phyloP scores from a whole-genome alignment of 108 stramenopile genomes.

The Cyclostephanos invisitatus region DNA sequence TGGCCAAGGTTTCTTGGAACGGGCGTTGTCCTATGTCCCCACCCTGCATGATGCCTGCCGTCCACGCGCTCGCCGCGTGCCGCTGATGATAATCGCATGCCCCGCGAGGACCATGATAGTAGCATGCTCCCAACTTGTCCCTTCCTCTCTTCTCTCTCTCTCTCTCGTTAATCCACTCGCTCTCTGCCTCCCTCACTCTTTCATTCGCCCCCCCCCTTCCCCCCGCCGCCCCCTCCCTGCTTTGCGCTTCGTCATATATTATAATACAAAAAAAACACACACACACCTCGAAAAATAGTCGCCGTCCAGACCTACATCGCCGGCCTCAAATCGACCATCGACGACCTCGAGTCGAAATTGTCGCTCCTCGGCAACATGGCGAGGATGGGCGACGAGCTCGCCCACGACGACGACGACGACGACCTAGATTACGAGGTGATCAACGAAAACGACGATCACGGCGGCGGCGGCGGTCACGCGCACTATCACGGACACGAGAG shows the following conservation, averaged over 20 bases:
- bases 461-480: slow-evolving; percentile 42
- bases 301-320: slow-evolving; percentile 50
- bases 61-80: too few relatives aligned
- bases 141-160: background rate
- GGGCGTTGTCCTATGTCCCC: too few relatives aligned
- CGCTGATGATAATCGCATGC: too few relatives aligned
- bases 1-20: background rate
- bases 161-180: background rate
- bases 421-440: background rate
- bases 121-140: background rate
- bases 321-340: slow-evolving; percentile 47
- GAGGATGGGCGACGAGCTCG: background rate
- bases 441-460: background rate
- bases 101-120: too few relatives aligned
- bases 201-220: background rate
- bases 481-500: slow-evolving; percentile 85
- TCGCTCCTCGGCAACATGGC: slow-evolving; percentile 10
- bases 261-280: background rate
- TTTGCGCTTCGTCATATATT: background rate
- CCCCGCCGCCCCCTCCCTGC: background rate
- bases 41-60: too few relatives aligned
- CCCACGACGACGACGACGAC: slow-evolving; percentile 6
- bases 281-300: slow-evolving; percentile 13
- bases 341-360: slow-evolving; percentile 38
- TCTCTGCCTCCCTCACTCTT: background rate